These are phyloP conservation scores for Neltuma alba DNA, from an alignment of 306 rosid genomes.

Conservation along the genomic window DNA sequence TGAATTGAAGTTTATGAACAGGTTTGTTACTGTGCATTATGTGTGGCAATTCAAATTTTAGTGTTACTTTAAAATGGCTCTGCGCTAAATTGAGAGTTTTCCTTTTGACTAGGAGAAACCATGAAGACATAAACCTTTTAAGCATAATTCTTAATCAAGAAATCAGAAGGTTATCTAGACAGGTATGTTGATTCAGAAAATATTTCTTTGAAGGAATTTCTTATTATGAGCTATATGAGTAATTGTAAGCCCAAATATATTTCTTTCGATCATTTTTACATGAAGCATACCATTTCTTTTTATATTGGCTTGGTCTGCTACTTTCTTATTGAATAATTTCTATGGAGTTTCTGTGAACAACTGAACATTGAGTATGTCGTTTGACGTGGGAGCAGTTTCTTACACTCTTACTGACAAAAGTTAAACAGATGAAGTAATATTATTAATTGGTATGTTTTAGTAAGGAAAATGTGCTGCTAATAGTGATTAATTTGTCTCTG, in stretches of 20 bases:
- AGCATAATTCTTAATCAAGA: slow-evolving; percentile 84
- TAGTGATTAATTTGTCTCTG: neutral
- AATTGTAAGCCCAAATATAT: neutral
- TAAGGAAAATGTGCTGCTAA: neutral
- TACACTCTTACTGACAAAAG: neutral
- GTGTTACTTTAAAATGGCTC: slow-evolving; percentile 21
- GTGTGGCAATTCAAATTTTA: slow-evolving; percentile 27
- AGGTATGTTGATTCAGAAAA: slow-evolving; percentile 59
- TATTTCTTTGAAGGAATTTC: slow-evolving; percentile 20
- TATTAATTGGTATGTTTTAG: neutral
- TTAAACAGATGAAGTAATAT: neutral
- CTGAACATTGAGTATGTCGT: neutral
- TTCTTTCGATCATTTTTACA: slow-evolving; percentile 17
- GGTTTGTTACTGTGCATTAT: slow-evolving; percentile 51
- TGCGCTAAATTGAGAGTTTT: slow-evolving; percentile 5
- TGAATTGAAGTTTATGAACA: slow-evolving; percentile 95
- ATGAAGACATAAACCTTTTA: slow-evolving; percentile 84
- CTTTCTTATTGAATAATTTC: neutral
- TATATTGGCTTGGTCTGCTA: neutral
- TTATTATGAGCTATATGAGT: slow-evolving; percentile 6
- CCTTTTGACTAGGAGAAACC: slow-evolving; percentile 71
- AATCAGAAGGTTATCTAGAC: slow-evolving; percentile 78
- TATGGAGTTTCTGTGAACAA: neutral
- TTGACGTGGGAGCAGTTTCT: neutral
- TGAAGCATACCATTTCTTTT: neutral